These are phyloP conservation scores for Botrytis medusae DNA, from an alignment of 2,329 filamentous ascomycete species.

Conservation along the genomic window DNA sequence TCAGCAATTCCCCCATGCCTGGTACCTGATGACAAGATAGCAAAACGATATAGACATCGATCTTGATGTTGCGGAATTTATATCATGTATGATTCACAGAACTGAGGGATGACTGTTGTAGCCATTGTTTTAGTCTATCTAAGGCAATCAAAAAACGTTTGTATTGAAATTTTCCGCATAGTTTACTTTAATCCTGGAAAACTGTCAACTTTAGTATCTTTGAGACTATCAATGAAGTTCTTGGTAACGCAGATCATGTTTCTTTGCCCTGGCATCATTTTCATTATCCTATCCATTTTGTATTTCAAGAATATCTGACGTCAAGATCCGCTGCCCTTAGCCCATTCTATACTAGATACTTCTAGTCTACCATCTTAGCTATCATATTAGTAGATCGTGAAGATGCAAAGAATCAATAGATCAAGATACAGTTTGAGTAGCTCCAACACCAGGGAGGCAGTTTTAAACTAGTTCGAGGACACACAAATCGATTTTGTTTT, in stretches of 20 bases:
- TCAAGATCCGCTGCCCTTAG: background rate
- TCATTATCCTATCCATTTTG: background rate
- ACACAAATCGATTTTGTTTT: no score
- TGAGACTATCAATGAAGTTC: background rate
- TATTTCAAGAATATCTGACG: background rate
- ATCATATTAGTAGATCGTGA: no score
- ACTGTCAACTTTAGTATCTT: background rate
- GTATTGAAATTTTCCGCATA: no score
- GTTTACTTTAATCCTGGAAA: background rate
- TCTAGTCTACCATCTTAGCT: background rate
- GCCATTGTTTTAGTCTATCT: background rate
- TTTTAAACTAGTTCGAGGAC: background rate
- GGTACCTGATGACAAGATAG: no score
- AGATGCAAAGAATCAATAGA: no score
- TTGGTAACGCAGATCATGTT: background rate
- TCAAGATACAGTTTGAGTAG: background rate
- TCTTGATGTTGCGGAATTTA: background rate
- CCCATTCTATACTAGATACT: background rate
- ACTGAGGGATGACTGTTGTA: no score
- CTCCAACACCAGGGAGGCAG: background rate
- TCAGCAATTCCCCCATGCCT: background rate
- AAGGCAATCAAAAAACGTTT: background rate
- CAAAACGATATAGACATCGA: background rate
- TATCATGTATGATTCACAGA: background rate
- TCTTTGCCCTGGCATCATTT: background rate